Percentiles rank a stretch among this genome's conserved stretches.
These are phyloP conservation scores for Phaseolus lunatus DNA, from an alignment of 306 rosid genomes.

Conservation along the genomic window DNA sequence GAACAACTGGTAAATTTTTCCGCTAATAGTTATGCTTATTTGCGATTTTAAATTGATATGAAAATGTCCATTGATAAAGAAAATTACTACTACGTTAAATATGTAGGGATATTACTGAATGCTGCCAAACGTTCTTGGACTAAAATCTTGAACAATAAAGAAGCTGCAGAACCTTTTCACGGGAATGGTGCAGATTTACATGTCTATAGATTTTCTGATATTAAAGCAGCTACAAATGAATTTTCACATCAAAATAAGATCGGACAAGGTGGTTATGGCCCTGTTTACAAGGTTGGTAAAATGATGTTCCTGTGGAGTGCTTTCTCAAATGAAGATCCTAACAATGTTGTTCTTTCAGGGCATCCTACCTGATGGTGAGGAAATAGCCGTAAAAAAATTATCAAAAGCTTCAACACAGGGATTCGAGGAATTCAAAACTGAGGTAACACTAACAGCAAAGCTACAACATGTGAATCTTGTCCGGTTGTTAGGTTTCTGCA, in stretches of 20 bases:
- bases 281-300: constrained; percentile 53
- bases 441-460: too few relatives aligned
- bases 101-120: background rate
- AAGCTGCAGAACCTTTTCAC: constrained; percentile 40
- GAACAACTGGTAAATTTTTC: constrained; percentile 18
- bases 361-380: constrained; percentile 43
- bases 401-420: constrained; percentile 61
- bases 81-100: too few relatives aligned
- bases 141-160: background rate
- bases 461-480: too few relatives aligned
- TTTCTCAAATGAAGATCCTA: background rate
- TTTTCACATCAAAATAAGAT: constrained; percentile 48
- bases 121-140: background rate
- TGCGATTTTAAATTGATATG: background rate
- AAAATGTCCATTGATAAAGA: too few relatives aligned
- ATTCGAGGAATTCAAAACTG: too few relatives aligned
- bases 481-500: too few relatives aligned
- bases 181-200: constrained; percentile 29
- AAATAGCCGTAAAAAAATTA: constrained; percentile 59
- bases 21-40: background rate
- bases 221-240: constrained; percentile 41
- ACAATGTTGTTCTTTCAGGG: constrained; percentile 39
- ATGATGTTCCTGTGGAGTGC: background rate
- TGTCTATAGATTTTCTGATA: constrained; percentile 32
- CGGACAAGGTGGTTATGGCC: constrained; percentile 54